Evolutionary conservation across 2,329 filamentous ascomycete species (phyloP), one percentile per base, ranked within the genome.

Genomic region (Aspergillus sclerotialis): DNA sequence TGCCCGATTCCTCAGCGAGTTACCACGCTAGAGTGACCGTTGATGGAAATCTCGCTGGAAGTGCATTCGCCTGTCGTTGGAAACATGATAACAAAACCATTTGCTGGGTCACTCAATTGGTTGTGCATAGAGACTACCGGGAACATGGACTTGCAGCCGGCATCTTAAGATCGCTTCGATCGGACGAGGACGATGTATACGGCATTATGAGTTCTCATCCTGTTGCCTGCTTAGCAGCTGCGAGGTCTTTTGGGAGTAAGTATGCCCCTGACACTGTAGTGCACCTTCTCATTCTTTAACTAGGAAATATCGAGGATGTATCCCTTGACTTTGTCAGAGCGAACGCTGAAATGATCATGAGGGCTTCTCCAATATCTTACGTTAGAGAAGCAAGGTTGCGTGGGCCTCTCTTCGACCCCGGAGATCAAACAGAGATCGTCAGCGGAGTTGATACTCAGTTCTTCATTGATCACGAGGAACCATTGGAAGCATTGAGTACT

Each of bases 401-500:
- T 10, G 28, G 28, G 10, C 2, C 9, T 17, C 13, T 30, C 10
- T 30, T 30, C 10, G 11, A 19, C 5, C n/a, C 7, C 7, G 15
- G 13, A 5, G 28, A 15, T 11, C 13, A 6, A 6, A 30, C 28
- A 12, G 28, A 7, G 19, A 4, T 30, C 4, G 14, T 30, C 13
- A 18, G 28, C 19, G 14, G 28, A 8, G 28, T 11, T 4, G 28
- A 19, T 30, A 30, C 15, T 9, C 11, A 18, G 4, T 30, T 30
- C 28, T 30, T 30, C 19, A n/a, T 30, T 30, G 28, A 30, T 18
- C 28, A 30, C 13, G 15, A 17, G 9, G 28, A 30, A 7, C 28
- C 28, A 10, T 4, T 17, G 10, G 28, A 9, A 1, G 10, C 5
- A 2, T n/a, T 30, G 16, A 6, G 10, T 2, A 3, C 9, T 3